Evolutionary conservation across 805 yeast genomes (phyloP).

Genomic region (Peterozyma xylosa): DNA sequence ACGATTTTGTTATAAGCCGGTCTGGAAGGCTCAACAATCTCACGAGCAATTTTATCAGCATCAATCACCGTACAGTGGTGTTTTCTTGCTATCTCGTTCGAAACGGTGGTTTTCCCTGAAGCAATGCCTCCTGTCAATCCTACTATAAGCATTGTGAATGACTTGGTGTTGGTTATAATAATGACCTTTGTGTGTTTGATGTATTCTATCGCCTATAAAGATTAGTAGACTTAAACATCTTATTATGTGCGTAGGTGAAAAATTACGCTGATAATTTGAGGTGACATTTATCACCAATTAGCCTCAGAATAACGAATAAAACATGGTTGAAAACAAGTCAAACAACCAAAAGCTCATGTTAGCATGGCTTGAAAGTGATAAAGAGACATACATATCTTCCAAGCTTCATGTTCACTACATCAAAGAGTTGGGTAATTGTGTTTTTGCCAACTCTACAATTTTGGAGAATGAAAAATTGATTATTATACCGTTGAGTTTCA

Average conservation of each 20-base stretch:
- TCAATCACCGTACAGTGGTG: conserved; percentile 62
- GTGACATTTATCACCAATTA: background rate
- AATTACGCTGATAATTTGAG: no score
- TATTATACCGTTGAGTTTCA: conserved; percentile 47
- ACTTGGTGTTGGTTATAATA: background rate
- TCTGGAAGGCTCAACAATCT: conserved; percentile 77
- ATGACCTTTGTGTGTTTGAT: background rate
- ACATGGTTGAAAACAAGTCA: conserved; percentile 7
- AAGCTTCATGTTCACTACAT: conserved; percentile 34
- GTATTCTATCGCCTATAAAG: background rate
- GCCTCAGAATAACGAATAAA: background rate
- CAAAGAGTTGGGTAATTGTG: conserved; percentile 54
- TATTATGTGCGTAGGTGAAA: background rate
- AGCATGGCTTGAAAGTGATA: conserved; percentile 23
- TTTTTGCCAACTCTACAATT: conserved; percentile 36
- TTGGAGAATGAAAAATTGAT: conserved; percentile 36
- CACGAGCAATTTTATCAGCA: conserved; percentile 85
- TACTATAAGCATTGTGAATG: conserved; percentile 82
- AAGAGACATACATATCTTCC: conserved; percentile 25
- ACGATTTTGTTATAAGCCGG: conserved; percentile 64
- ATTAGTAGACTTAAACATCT: background rate
- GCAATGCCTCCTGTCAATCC: conserved; percentile 99
- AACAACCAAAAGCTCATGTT: conserved; percentile 11
- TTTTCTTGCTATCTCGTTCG: conserved; percentile 43
- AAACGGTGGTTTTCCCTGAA: conserved; percentile 92